Evolutionary conservation across 2,329 filamentous ascomycete species (phyloP), one percentile per base, ranked within the genome.

Genomic region (Xylaria arbuscula): DNA sequence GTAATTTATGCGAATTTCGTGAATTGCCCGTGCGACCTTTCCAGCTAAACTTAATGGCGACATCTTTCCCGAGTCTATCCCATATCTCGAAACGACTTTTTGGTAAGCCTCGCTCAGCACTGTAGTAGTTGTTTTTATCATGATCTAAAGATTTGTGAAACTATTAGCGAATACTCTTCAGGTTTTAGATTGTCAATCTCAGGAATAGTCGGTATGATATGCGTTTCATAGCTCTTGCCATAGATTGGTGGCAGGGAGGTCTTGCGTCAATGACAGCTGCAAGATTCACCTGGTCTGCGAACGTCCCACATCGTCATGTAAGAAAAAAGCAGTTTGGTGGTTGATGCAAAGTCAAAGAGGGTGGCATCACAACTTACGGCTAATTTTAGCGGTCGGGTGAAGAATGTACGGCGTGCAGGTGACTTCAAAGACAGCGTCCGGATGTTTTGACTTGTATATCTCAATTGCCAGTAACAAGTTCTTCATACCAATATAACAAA

Each of bases 401-500:
- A 87, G 78, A 62, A 86, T 80, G 67, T 82, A 85, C 0, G 85
- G 84, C 48, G 81, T 82, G 78, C 83, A 87, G 1, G 76, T 75
- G 13, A 86, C 75, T 50, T 85, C 80, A 65, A 87, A 86, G 5
- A 80, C 78, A 28, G 81, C 79, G 17, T 81, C 79, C 0, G 83
- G 83, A 67, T 85, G 79, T 15, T 71, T 72, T 3, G 75, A 70
- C 62, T 76, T 77, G 74, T 83, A 85, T 6, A 74, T 71, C 24
- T 77, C 74, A 69, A 86, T 84, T 63, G 85, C 84, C 13, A 68
- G 71, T 66, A 85, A 81, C 60, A 87, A 79, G 62, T 80, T 82
- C 64, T 79, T 81, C 69, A 85, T 81, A 66, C 82, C 81, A 67
- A 87, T 78, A 72, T 85, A 87, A 72, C 83, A 86, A 79, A 84